phyloP scores from a whole-genome alignment of 805 yeast genomes.

The Starmerella kuoi region DNA sequence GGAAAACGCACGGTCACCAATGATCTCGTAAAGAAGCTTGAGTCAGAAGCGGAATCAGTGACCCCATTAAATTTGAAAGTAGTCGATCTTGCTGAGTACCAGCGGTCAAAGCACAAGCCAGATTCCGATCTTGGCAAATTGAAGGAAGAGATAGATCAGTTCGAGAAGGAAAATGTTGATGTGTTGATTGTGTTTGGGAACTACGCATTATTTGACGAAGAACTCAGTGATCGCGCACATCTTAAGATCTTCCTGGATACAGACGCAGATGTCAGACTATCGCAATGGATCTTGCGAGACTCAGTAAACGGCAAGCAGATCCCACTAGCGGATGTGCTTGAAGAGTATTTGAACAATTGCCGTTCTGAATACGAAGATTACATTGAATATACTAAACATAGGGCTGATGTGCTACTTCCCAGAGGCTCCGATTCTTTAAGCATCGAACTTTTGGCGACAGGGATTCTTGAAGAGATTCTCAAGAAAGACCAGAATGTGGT shows the following conservation, averaged over 20 bases:
- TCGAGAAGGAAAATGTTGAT: not conserved
- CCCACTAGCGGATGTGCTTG: slow-evolving; percentile 28
- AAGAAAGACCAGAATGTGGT: not conserved
- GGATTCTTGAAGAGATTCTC: slow-evolving; percentile 32
- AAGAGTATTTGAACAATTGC: slow-evolving; percentile 42
- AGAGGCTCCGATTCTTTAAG: slow-evolving; percentile 53
- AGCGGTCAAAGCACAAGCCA: slow-evolving; percentile 23
- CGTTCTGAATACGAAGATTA: slow-evolving; percentile 56
- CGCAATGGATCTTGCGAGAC: slow-evolving; percentile 49
- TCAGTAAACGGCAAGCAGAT: slow-evolving; percentile 19
- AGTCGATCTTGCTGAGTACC: slow-evolving; percentile 38
- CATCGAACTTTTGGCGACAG: slow-evolving; percentile 50
- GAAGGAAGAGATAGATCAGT: slow-evolving; percentile 10
- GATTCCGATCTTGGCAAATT: slow-evolving; percentile 29
- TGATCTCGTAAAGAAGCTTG: slow-evolving; percentile 28
- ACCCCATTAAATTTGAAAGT: slow-evolving; percentile 10
- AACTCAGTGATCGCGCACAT: slow-evolving; percentile 43
- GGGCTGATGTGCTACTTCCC: slow-evolving; percentile 65
- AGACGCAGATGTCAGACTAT: slow-evolving; percentile 72
- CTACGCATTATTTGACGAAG: slow-evolving; percentile 60
- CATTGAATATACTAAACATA: slow-evolving; percentile 48
- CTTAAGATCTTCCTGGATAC: slow-evolving; percentile 67
- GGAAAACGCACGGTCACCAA: slow-evolving; percentile 36
- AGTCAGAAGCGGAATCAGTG: slow-evolving; percentile 22
- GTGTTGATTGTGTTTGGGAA: slow-evolving; percentile 56